Evolutionary conservation across 2,329 filamentous ascomycete species (phyloP).

Genomic region (Cladophialophora carrionii): DNA sequence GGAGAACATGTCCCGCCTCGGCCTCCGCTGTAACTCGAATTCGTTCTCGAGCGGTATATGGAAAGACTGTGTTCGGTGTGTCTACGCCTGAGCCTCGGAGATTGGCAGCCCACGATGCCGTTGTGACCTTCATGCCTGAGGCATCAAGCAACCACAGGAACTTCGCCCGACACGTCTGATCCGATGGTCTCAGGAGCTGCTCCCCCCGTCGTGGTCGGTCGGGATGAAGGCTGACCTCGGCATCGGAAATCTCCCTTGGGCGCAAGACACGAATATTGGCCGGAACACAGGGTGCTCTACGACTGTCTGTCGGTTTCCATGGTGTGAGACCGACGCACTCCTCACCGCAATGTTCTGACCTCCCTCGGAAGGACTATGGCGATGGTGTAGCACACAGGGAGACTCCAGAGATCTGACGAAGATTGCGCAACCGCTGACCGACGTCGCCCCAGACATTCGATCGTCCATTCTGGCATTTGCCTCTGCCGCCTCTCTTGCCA

Average conservation of each 20-base stretch:
- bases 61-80: not conserved
- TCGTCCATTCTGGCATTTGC: not conserved
- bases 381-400: not conserved
- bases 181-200: not conserved
- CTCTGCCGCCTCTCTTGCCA: not conserved
- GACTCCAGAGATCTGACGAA: not conserved
- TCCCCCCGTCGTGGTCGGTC: not conserved
- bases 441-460: not conserved
- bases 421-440: not conserved
- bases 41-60: not conserved
- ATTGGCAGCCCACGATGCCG: not conserved
- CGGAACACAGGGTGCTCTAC: not conserved
- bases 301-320: not conserved
- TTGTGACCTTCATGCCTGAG: not conserved
- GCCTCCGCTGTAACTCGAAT: too few species aligned
- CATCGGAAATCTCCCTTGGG: not conserved
- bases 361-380: not conserved
- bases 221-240: not conserved
- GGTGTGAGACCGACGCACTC: not conserved
- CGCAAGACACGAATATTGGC: slow-evolving; percentile 2
- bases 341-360: not conserved
- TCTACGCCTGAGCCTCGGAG: not conserved
- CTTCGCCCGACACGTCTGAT: not conserved
- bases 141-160: not conserved
- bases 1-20: not conserved